Conservation (phyloP, 805 yeast genomes). For the Kodamaea neixiangensis region DNA sequence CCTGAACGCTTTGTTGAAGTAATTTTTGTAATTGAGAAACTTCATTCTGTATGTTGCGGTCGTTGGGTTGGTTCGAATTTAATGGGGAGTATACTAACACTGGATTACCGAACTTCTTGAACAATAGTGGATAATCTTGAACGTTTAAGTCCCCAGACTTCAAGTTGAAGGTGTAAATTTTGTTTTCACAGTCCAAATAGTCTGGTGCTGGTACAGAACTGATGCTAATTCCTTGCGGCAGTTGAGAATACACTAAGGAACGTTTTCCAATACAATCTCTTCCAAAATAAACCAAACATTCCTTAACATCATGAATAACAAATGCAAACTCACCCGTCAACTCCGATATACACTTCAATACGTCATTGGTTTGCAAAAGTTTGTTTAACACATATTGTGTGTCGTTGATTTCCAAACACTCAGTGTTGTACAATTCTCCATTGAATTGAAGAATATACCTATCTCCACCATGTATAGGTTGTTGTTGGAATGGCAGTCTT, state of each 20-base stretch:
- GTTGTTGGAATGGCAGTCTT: conserved; percentile 74
- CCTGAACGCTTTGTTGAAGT: conserved; percentile 36
- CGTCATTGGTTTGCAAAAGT: conserved; percentile 34
- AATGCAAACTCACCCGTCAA: conserved; percentile 86
- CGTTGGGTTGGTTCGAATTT: not conserved
- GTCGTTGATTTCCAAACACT: conserved; percentile 58
- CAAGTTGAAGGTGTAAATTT: conserved; percentile 35
- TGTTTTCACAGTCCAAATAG: conserved; percentile 58
- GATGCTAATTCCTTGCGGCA: conserved; percentile 40
- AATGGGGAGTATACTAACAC: not conserved
- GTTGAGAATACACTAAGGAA: conserved; percentile 55
- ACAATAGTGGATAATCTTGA: conserved; percentile 2
- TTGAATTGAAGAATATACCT: conserved; percentile 67
- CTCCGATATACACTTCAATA: conserved; percentile 41
- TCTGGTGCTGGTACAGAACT: conserved; percentile 29
- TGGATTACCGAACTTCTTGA: not conserved
- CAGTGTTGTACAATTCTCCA: conserved; percentile 81
- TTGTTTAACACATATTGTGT: conserved; percentile 51
- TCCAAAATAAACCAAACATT: conserved; percentile 63
- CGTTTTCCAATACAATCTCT: conserved; percentile 83
- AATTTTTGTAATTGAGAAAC: not conserved
- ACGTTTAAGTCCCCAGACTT: not conserved
- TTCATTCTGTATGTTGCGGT: not conserved
- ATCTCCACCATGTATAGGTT: conserved; percentile 52
- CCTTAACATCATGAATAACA: conserved; percentile 47